These are phyloP conservation scores for Capsella bursapastoris DNA, from an alignment of 345 rosid species.

Conservation along the genomic window DNA sequence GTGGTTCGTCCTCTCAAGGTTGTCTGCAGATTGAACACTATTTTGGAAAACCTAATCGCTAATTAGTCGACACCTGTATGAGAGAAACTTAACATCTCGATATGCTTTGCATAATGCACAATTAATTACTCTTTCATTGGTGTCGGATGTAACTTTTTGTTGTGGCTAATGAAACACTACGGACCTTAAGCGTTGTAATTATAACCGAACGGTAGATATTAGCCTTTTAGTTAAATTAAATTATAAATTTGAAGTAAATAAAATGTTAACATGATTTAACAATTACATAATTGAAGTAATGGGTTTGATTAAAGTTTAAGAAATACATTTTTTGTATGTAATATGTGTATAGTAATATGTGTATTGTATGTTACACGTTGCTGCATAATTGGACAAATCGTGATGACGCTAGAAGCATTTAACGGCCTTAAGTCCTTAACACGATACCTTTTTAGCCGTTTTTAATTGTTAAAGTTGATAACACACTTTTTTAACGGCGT, in stretches of 20 bases:
- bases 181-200: no score
- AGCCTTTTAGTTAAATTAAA: no score
- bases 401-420: slow-evolving; percentile 3
- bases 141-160: neutral
- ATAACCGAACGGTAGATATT: no score
- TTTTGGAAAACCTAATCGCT: slow-evolving; percentile 65
- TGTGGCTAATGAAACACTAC: neutral
- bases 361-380: no score
- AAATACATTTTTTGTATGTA: no score
- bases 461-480: neutral
- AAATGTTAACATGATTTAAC: no score
- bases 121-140: neutral
- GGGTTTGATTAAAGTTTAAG: no score
- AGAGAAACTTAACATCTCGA: neutral
- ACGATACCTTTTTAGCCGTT: slow-evolving; percentile 5
- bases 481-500: slow-evolving; percentile 14
- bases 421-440: slow-evolving; percentile 4
- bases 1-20: slow-evolving; percentile 60
- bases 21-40: slow-evolving; percentile 87
- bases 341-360: no score
- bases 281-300: no score
- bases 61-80: neutral
- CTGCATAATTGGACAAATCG: no score
- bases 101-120: neutral
- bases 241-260: no score